Base-by-base conservation (phyloP, 305 asterid genomes). In the Plantago lanceolata region DNA sequence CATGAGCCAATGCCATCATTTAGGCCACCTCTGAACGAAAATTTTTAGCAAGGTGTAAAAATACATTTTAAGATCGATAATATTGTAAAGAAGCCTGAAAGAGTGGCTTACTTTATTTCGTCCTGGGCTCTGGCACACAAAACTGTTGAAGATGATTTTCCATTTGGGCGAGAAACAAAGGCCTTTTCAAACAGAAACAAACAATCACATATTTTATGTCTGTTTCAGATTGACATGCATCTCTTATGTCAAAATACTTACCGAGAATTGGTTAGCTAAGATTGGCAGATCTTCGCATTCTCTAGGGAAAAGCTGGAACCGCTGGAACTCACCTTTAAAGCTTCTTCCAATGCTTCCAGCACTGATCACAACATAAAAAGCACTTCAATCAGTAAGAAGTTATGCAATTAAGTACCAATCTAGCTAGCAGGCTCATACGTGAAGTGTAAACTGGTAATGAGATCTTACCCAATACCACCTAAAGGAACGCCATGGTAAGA, bases 331-430 rank as follows among this genome's bases (percentile, higher is more conserved):
- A 11, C 96, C 95, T 77, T 75, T 89, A 74, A 69, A 80, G 74
- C 89, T 89, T 81, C 95, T 85, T 54, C 96, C 96, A 14, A 89
- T 89, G 83, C 96, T 89, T 73, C 96, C 96, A 83, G 85, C 85
- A 64, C 96, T 89, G 87, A 55, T 15, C 28, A 15, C n/a, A 37
- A 20, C 58, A n/a, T 35, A 54, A 15, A 1, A 12, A 24, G 16
- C 21, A 13, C 20, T 9, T 9, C 28, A 8, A 24, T 5, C 43
- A 55, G 43, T 24, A 54, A 14, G 59, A 15, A 55, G 24, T 14
- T 26, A 16, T 33, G 11, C 40, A 53, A 5, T 13, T 19, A 26
- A 14, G 28, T 55, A 24, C 59, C 31, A 14, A 54, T 55, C 43
- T 54, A 24, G 59, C 59, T 1, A 17, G 28, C 28, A 24, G n/a